Evolutionary conservation across 2,329 filamentous ascomycete genomes (phyloP).

Genomic region (Teratosphaeria pseudoeucalypti): DNA sequence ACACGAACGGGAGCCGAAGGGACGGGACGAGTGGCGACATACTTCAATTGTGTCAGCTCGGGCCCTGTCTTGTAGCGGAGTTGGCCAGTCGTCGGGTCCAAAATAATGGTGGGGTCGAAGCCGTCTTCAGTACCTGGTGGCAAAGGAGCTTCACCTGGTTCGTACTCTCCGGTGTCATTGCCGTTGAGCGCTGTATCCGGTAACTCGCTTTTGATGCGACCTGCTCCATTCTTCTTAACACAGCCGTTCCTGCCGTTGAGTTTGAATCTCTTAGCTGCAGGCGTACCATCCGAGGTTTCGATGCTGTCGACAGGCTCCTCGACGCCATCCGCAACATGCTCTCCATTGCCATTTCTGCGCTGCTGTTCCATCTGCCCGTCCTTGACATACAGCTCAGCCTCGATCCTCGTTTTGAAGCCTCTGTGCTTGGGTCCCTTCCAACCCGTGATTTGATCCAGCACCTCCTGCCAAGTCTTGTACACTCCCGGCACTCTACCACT

Average conservation of each 20-base stretch:
- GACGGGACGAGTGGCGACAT: constrained; percentile 32
- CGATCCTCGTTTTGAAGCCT: constrained; percentile 40
- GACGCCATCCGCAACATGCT: neutral
- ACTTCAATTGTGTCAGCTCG: constrained; percentile 38
- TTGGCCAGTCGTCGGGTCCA: constrained; percentile 44
- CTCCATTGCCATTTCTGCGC: neutral
- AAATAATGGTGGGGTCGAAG: constrained; percentile 48
- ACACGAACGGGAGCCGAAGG: constrained; percentile 42
- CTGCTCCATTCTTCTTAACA: constrained; percentile 15
- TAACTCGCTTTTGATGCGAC: neutral
- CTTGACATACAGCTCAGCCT: constrained; percentile 68
- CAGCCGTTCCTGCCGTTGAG: constrained; percentile 22
- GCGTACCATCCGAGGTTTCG: constrained; percentile 7
- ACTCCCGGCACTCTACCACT: constrained; percentile 49
- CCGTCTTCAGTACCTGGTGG: constrained; percentile 48
- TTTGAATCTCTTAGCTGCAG: constrained; percentile 29
- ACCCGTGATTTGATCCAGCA: constrained; percentile 62
- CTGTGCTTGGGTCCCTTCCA: constrained; percentile 54
- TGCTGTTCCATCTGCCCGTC: constrained; percentile 11
- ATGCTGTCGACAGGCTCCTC: constrained; percentile 10
- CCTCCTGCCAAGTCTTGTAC: constrained; percentile 58
- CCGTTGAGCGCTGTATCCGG: neutral
- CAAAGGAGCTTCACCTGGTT: constrained; percentile 46
- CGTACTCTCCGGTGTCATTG: constrained; percentile 26
- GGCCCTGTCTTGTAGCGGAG: constrained; percentile 46